A percentile compares a stretch with the other conserved stretches of the same genome.
phyloP scores from a whole-genome alignment of 2,329 filamentous ascomycete genomes.

The Colletotrichum limetticola region DNA sequence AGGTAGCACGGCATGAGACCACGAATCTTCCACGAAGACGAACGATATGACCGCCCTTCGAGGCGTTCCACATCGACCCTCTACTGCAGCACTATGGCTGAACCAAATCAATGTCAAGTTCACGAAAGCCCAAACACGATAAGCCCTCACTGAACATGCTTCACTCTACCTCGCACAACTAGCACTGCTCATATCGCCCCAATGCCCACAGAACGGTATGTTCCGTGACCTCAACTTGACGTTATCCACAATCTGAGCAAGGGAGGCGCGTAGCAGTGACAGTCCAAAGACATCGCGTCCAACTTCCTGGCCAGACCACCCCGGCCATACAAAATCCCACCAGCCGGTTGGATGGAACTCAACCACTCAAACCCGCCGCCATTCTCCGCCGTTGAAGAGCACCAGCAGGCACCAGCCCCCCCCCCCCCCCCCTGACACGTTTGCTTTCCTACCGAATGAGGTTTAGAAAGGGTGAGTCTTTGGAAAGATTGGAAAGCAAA shows the following conservation, averaged over 20 bases:
- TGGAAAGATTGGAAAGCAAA: not conserved
- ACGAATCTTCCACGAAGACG: too few species aligned
- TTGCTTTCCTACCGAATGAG: slow-evolving; percentile 9
- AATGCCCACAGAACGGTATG: too few species aligned
- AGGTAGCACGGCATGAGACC: too few species aligned
- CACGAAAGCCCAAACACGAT: too few species aligned
- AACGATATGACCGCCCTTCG: too few species aligned
- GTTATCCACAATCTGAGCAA: not conserved
- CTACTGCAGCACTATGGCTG: too few species aligned
- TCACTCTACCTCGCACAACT: too few species aligned
- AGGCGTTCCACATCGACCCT: too few species aligned
- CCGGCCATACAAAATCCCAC: not conserved
- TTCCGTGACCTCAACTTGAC: not conserved
- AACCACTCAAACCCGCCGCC: not conserved
- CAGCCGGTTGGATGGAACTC: slow-evolving; percentile 2
- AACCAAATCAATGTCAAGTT: too few species aligned
- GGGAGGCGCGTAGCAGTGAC: not conserved
- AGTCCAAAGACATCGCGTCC: not conserved
- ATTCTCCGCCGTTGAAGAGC: slow-evolving; percentile 12
- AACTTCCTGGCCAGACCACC: not conserved
- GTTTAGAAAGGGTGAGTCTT: not conserved
- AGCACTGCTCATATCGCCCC: too few species aligned
- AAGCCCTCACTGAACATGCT: too few species aligned
- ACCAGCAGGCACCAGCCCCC: not conserved
- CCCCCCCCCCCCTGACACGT: not conserved